Conservation (phyloP, 495 filamentous ascomycete genomes). For the Trichoderma erinaceum region DNA sequence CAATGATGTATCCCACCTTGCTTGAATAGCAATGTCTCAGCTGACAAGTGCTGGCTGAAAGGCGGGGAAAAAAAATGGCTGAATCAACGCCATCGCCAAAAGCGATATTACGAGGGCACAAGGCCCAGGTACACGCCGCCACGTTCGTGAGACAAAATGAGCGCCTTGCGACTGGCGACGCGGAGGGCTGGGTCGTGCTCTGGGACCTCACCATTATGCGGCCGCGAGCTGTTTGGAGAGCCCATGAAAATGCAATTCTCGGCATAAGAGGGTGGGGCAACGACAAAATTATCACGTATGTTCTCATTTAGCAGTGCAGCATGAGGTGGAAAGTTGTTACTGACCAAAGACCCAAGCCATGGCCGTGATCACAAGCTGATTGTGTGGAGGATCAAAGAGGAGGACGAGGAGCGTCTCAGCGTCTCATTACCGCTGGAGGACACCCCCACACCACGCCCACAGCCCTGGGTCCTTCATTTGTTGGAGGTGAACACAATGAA, state of each 20-base stretch:
- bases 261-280: constrained; percentile 61
- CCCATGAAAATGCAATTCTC: constrained; percentile 73
- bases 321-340: not conserved
- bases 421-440: constrained; percentile 62
- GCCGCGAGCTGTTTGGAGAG: constrained; percentile 78
- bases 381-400: constrained; percentile 66
- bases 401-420: constrained; percentile 60
- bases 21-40: not conserved
- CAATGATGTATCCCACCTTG: not conserved
- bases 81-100: constrained; percentile 58
- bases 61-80: constrained; percentile 21
- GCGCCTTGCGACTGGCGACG: constrained; percentile 79
- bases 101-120: constrained; percentile 85
- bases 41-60: constrained; percentile 4
- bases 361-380: constrained; percentile 83
- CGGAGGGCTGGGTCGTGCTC: constrained; percentile 79
- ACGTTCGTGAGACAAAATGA: constrained; percentile 65
- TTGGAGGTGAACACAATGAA: constrained; percentile 88
- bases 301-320: not conserved
- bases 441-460: constrained; percentile 36
- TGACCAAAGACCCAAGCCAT: constrained; percentile 49
- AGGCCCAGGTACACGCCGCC: constrained; percentile 70
- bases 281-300: constrained; percentile 66
- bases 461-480: constrained; percentile 82
- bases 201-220: constrained; percentile 83